Evolutionary conservation across 495 filamentous ascomycete species (phyloP).

Genomic region (Articulospora tetracladia): DNA sequence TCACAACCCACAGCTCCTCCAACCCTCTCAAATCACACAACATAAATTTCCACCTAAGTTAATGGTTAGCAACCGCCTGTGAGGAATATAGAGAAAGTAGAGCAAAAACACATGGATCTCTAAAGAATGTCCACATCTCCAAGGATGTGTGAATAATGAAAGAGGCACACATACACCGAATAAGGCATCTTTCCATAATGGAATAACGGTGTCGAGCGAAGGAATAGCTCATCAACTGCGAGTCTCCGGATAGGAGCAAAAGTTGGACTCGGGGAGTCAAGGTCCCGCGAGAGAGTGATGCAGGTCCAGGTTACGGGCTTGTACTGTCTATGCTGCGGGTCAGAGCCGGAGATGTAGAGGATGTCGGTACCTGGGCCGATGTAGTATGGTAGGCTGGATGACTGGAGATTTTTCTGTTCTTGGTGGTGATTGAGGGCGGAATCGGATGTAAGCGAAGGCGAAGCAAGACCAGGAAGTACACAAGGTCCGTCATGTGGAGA

Average conservation of each 20-base stretch:
- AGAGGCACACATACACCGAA: no score
- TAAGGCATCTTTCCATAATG: neutral
- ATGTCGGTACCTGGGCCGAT: constrained; percentile 2
- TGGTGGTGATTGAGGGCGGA: neutral
- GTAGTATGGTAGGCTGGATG: neutral
- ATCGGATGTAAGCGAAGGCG: neutral
- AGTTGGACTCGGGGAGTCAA: neutral
- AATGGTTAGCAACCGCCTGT: no score
- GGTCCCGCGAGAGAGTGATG: neutral
- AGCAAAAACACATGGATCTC: no score
- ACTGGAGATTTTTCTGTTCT: neutral
- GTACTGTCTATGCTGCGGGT: neutral
- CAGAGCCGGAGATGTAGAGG: neutral
- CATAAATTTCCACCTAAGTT: constrained; percentile 4
- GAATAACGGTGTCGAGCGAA: neutral
- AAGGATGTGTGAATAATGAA: no score
- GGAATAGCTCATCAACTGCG: neutral
- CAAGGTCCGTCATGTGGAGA: neutral
- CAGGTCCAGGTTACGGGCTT: constrained; percentile 3
- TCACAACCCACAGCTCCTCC: constrained; percentile 2
- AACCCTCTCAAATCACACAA: neutral
- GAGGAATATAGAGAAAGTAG: no score
- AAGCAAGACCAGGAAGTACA: neutral
- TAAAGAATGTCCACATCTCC: no score
- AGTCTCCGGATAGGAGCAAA: neutral